Base-by-base conservation (phyloP, 1,284 basidiomycete genomes). In the Coniferiporia sulphurascens region DNA sequence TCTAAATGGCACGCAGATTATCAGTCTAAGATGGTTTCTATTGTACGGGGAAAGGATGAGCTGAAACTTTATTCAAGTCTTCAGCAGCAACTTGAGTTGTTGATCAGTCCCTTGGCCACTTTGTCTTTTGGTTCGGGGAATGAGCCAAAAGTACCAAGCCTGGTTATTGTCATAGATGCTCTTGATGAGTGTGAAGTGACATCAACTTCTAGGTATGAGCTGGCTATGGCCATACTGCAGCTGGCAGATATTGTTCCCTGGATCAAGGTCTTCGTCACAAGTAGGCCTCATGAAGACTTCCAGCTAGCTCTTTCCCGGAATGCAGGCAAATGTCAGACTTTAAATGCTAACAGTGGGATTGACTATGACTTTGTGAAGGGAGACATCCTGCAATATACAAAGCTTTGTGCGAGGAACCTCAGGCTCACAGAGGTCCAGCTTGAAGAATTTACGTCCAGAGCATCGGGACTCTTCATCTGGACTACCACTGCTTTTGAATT, bases 391-490 rank as follows among this genome's bases (percentile, higher is more conserved):
- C 27, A 27, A 27, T 27, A 46, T 2, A 46, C 17, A n/a, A 46
- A 12, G 2, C 4, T 46, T 3, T 12, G 17, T 8, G 44, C 12
- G 19, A 4, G 44, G 17, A n/a, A n/a, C 17, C 44, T 3, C 2
- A 27, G 27, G 27, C 17, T 46, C 17, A n/a, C 13, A 46, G 35
- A 49, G 13, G 17, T 45, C 5, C 8, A 44, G 54, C 27, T 6
- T 62, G 67, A n/a, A 48, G n/a, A n/a, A n/a, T n/a, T n/a, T 68
- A 8, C 60, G 64, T 19, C 63, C 65, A 22, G 43, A 64, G 35
- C 68, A 63, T 36, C 60, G 64, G 3, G 56, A 62, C 58, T 69
- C 17, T 70, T 70, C 52, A 70, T 70, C n/a, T 70, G 69, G 52
- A 65, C 68, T 9, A 55, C 61, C 17, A 70, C 69, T 1, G 68